phyloP scores from a whole-genome alignment of 345 rosid species.

The Diplotaxis tenuifolia region DNA sequence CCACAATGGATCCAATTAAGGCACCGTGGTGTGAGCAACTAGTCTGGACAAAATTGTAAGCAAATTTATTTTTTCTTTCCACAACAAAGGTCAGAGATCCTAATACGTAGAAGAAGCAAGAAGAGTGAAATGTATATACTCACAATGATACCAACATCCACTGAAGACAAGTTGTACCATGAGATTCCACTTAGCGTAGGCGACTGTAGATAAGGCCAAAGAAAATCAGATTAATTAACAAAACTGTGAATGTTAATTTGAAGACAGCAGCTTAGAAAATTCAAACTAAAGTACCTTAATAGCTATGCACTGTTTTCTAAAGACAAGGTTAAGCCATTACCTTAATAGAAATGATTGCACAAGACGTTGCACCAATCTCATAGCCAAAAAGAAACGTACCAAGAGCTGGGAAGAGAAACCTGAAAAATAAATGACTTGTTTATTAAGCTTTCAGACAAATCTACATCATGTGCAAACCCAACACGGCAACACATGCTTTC shows the following conservation, averaged over 20 bases:
- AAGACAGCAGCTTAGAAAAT: too few species aligned
- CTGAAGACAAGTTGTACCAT: constrained; percentile 82
- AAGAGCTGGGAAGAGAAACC: constrained; percentile 95
- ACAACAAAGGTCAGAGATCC: constrained; percentile 11
- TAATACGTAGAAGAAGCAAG: background rate
- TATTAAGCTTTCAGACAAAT: constrained; percentile 12
- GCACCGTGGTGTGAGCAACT: constrained; percentile 97
- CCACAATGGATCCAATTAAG: constrained; percentile 82
- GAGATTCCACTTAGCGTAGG: constrained; percentile 71
- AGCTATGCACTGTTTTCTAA: background rate
- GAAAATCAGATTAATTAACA: background rate
- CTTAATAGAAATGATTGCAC: constrained; percentile 79
- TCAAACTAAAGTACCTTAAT: too few species aligned
- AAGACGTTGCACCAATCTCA: constrained; percentile 94
- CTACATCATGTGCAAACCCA: constrained; percentile 1
- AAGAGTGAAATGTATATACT: constrained; percentile 41
- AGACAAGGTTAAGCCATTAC: constrained; percentile 38
- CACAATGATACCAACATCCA: constrained; percentile 88
- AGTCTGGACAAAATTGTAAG: constrained; percentile 55
- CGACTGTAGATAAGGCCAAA: constrained; percentile 53
- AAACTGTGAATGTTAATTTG: background rate
- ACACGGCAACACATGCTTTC: background rate
- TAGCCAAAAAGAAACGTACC: constrained; percentile 93
- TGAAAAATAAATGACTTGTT: constrained; percentile 43
- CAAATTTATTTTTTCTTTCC: background rate